These are phyloP conservation scores for Globisporangium parvum DNA, from an alignment of 352 stramenopile species.

Conservation along the genomic window DNA sequence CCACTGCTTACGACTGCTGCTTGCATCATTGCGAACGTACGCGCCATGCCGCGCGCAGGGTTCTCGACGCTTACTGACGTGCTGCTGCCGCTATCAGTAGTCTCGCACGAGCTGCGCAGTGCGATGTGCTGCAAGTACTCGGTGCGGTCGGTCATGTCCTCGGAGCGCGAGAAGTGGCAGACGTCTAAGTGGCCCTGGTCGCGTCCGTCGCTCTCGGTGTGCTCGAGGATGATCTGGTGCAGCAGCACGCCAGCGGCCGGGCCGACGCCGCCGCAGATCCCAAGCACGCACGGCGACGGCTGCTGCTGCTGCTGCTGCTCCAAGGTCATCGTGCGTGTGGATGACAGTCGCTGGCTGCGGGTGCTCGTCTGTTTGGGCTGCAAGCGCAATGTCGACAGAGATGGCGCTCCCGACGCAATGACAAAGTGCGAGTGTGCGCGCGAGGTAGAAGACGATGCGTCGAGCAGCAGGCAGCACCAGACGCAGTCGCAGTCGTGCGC, in stretches of 20 bases:
- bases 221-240: slow-evolving; percentile 64
- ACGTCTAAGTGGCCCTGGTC: slow-evolving; percentile 68
- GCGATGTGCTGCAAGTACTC: slow-evolving; percentile 39
- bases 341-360: background rate
- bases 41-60: slow-evolving; percentile 63
- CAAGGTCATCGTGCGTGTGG: background rate
- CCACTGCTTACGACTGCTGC: slow-evolving; percentile 22
- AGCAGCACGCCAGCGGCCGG: slow-evolving; percentile 63
- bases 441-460: background rate
- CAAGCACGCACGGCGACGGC: slow-evolving; percentile 25
- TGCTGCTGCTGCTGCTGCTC: background rate
- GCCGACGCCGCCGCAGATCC: slow-evolving; percentile 69
- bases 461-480: background rate
- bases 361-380: background rate
- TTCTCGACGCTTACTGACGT: slow-evolving; percentile 38
- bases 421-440: background rate
- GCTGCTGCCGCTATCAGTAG: background rate
- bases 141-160: slow-evolving; percentile 72
- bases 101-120: background rate
- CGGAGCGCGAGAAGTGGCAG: slow-evolving; percentile 64
- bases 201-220: slow-evolving; percentile 54
- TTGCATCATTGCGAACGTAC: slow-evolving; percentile 69
- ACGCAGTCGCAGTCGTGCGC: background rate
- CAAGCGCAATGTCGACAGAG: background rate
- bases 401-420: background rate